phyloP scores from a whole-genome alignment of 306 rosid species.

The Styphnolobium japonicum region DNA sequence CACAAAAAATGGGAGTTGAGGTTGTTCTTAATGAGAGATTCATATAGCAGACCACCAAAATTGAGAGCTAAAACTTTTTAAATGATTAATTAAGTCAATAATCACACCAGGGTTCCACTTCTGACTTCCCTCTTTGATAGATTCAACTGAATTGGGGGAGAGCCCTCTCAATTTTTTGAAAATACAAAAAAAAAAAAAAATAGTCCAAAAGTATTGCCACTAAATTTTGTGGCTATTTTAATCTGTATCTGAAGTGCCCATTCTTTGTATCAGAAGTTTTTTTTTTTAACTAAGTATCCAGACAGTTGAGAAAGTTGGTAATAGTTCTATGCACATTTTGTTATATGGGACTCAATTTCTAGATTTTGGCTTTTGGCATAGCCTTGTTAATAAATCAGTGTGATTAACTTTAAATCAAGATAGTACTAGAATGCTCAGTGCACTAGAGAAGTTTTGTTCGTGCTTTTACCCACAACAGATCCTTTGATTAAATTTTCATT shows the following conservation, averaged over 20 bases:
- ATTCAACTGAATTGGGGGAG: not conserved
- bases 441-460: not conserved
- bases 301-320: not conserved
- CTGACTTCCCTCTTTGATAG: not conserved
- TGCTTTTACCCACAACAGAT: not conserved
- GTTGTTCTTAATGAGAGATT: not conserved
- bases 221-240: not conserved
- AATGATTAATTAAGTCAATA: not conserved
- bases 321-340: not conserved
- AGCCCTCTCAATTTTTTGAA: not conserved
- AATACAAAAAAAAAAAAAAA: not conserved
- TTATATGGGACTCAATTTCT: not conserved
- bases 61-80: not conserved
- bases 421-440: not conserved
- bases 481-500: not conserved
- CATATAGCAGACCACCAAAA: not conserved
- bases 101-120: not conserved
- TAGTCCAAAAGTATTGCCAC: not conserved
- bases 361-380: not conserved
- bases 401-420: not conserved
- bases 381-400: not conserved
- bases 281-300: not conserved
- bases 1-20: not conserved
- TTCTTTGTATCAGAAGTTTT: not conserved
- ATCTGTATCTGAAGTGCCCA: not conserved